A percentile compares a stretch with the other conserved stretches of the same genome.
These are phyloP conservation scores for Candida freyschussii DNA, from an alignment of 1,139 yeast genomes.

Conservation along the genomic window DNA sequence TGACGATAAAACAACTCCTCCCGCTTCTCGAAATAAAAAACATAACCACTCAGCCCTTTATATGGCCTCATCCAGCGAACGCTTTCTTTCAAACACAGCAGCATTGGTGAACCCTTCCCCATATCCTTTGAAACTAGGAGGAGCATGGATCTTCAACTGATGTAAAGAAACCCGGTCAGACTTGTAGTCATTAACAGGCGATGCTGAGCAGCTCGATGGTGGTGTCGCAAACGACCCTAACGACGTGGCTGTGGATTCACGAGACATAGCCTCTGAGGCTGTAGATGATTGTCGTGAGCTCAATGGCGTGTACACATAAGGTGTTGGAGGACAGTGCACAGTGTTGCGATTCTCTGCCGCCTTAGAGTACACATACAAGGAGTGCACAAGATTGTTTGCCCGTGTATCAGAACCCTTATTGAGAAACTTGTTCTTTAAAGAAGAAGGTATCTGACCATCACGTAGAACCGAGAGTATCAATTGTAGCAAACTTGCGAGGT, in stretches of 20 bases:
- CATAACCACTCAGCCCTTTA: too few relatives aligned
- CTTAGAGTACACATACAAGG: constrained; percentile 14
- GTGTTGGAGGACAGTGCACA: constrained; percentile 10
- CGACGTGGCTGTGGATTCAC: constrained; percentile 12
- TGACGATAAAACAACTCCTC: constrained; percentile 1
- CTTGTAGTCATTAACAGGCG: constrained; percentile 21
- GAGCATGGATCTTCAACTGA: constrained; percentile 7
- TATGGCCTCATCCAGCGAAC: constrained; percentile 10
- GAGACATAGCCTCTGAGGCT: constrained; percentile 10
- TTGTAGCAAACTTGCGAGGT: constrained; percentile 5
- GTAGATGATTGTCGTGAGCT: constrained; percentile 1
- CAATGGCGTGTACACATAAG: constrained; percentile 7
- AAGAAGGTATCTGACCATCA: constrained; percentile 15
- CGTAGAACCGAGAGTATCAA: constrained; percentile 11
- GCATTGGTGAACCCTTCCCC: too few relatives aligned
- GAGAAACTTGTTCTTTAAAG: constrained; percentile 21
- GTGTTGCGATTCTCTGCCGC: constrained; percentile 7
- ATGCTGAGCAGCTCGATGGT: constrained; percentile 24
- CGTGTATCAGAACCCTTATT: constrained; percentile 10
- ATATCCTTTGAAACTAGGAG: constrained; percentile 1
- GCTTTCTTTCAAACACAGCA: constrained; percentile 9
- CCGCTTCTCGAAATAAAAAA: too few relatives aligned
- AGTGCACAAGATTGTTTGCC: constrained; percentile 9
- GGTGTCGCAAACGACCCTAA: constrained; percentile 23
- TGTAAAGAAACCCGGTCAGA: constrained; percentile 10